A percentile compares a stretch with the other conserved stretches of the same genome.
Evolutionary conservation across 1,284 basidiomycete species (phyloP).

Genomic region (Trichosporon sp.): DNA sequence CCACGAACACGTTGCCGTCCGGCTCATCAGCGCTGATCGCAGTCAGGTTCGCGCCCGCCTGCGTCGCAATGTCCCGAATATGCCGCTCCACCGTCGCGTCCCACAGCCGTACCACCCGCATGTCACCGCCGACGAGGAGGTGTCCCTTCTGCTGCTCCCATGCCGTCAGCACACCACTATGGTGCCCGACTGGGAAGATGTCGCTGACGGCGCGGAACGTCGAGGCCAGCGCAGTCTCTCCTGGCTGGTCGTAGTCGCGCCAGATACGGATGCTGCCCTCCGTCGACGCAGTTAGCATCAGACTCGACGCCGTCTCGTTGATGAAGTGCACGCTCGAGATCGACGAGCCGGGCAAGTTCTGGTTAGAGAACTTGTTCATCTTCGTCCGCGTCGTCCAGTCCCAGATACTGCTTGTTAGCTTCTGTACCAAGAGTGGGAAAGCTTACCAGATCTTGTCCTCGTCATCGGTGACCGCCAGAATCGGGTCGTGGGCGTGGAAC

Average conservation of each 20-base stretch:
- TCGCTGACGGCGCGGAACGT: conserved; percentile 87
- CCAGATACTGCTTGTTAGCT: conserved; percentile 63
- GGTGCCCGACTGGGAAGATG: conserved; percentile 58
- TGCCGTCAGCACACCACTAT: conserved; percentile 76
- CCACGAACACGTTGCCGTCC: conserved; percentile 73
- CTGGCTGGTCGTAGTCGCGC: conserved; percentile 65
- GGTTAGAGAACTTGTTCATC: conserved; percentile 80
- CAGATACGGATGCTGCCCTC: conserved; percentile 90
- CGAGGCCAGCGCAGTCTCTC: conserved; percentile 72
- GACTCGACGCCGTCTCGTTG: conserved; percentile 89
- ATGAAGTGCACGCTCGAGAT: conserved; percentile 90
- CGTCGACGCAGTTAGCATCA: conserved; percentile 81
- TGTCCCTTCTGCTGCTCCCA: conserved; percentile 90
- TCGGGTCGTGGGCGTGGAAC: conserved; percentile 89
- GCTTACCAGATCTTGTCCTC: conserved; percentile 74
- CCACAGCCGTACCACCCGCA: conserved; percentile 84
- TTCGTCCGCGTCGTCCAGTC: conserved; percentile 82
- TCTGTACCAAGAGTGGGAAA: conserved; percentile 1
- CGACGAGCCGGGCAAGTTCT: conserved; percentile 71
- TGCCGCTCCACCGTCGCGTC: conserved; percentile 88
- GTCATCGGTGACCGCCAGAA: conserved; percentile 81
- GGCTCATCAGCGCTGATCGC: conserved; percentile 70
- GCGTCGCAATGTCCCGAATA: conserved; percentile 68
- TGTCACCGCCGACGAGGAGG: conserved; percentile 84
- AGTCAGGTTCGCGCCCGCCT: conserved; percentile 84